These are phyloP conservation scores for Suillus tomentosus DNA, from an alignment of 768 basidiomycete genomes.

Conservation along the genomic window DNA sequence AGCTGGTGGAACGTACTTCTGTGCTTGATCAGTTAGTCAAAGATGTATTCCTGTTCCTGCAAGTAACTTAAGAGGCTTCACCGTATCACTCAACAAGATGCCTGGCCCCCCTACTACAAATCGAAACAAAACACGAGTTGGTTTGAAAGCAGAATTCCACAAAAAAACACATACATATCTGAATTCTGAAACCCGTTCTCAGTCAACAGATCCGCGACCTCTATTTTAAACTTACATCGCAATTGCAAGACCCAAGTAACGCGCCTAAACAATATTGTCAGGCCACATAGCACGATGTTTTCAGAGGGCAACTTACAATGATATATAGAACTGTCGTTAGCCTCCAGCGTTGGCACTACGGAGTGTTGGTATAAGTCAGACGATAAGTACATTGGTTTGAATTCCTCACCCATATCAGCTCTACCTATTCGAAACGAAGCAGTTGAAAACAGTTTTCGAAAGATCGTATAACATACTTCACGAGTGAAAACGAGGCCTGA, in stretches of 20 bases:
- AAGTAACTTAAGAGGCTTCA: background rate
- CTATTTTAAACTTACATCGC: background rate
- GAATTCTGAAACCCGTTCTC: background rate
- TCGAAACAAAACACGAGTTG: constrained; percentile 2
- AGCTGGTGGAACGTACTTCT: background rate
- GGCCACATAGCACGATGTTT: background rate
- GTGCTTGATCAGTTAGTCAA: background rate
- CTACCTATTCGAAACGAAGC: background rate
- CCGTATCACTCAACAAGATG: background rate
- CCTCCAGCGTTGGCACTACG: background rate
- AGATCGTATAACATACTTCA: background rate
- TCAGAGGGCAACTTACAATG: background rate
- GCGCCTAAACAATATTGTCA: background rate
- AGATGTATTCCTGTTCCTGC: background rate
- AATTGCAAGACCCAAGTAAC: constrained; percentile 2
- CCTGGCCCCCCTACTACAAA: background rate
- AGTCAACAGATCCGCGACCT: background rate
- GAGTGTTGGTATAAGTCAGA: background rate
- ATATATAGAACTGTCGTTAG: constrained; percentile 4
- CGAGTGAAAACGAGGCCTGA: background rate
- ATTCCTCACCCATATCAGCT: constrained; percentile 1
- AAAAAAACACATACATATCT: background rate
- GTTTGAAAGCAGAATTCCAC: background rate
- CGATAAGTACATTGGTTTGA: background rate
- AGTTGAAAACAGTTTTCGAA: background rate